Evolutionary conservation across 2,329 filamentous ascomycete species (phyloP).

Genomic region (Albophoma yamanashiensis): DNA sequence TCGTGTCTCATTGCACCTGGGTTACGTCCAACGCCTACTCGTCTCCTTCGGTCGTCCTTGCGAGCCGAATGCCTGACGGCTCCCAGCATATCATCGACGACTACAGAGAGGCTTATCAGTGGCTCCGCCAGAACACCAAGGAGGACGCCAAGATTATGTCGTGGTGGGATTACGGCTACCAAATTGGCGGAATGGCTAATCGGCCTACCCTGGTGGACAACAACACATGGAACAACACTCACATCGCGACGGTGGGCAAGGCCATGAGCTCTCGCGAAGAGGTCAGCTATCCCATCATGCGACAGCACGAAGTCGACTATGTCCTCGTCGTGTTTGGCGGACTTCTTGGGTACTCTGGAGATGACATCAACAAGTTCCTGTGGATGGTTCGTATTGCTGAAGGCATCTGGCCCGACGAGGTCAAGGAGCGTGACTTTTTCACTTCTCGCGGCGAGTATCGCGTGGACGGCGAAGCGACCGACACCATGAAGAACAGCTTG

Average conservation of each 20-base stretch:
- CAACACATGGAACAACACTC: constrained; percentile 99
- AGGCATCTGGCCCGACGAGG: constrained; percentile 98
- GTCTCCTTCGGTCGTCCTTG: constrained; percentile 91
- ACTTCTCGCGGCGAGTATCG: constrained; percentile 88
- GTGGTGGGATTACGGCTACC: constrained; percentile 99
- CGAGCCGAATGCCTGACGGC: constrained; percentile 84
- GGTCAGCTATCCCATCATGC: constrained; percentile 97
- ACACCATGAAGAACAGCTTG: constrained; percentile 98
- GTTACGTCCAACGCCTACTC: constrained; percentile 99
- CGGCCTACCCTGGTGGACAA: constrained; percentile 95
- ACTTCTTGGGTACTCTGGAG: constrained; percentile 90
- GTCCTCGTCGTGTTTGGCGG: constrained; percentile 96
- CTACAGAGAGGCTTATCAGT: constrained; percentile 98
- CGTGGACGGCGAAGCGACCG: constrained; percentile 85
- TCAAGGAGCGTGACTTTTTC: constrained; percentile 95
- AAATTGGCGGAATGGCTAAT: constrained; percentile 99
- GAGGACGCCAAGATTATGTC: constrained; percentile 98
- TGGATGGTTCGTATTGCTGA: constrained; percentile 99
- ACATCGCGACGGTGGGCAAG: constrained; percentile 98
- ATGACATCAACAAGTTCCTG: constrained; percentile 99
- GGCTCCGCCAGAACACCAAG: constrained; percentile 94
- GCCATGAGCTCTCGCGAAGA: constrained; percentile 97
- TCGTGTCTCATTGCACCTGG: constrained; percentile 98
- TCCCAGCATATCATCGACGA: constrained; percentile 98
- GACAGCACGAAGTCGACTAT: constrained; percentile 97